These are phyloP conservation scores for Glycine soja DNA, from an alignment of 306 rosid genomes.

Conservation along the genomic window DNA sequence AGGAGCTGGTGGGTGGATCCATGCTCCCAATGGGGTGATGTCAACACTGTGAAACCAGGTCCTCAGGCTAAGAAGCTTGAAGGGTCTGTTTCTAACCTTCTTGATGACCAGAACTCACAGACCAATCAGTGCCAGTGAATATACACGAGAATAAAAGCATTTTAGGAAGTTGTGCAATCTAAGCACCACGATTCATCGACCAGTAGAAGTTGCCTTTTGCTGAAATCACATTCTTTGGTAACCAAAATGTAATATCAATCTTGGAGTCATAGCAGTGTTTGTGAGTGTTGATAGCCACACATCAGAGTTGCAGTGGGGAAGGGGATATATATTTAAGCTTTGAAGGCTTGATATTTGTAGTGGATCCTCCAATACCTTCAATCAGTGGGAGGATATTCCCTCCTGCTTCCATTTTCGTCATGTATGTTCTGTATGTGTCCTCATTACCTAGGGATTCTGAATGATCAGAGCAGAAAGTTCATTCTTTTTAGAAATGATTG, in stretches of 20 bases:
- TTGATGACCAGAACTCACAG: constrained; percentile 75
- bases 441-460: constrained; percentile 41
- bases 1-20: constrained; percentile 87
- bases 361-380: constrained; percentile 54
- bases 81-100: constrained; percentile 69
- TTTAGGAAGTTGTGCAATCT: constrained; percentile 48
- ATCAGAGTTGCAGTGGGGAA: constrained; percentile 46
- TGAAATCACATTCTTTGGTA: constrained; percentile 59
- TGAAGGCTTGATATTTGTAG: constrained; percentile 52
- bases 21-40: constrained; percentile 88
- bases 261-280: constrained; percentile 45
- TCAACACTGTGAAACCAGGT: constrained; percentile 72
- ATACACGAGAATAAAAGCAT: constrained; percentile 33
- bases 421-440: constrained; percentile 53
- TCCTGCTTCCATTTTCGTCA: constrained; percentile 51
- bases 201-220: constrained; percentile 45
- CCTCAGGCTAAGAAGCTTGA: constrained; percentile 80
- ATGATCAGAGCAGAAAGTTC: constrained; percentile 51
- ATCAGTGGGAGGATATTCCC: constrained; percentile 60
- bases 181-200: constrained; percentile 38
- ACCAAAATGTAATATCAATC: constrained; percentile 42
- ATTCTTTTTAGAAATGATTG: constrained; percentile 56
- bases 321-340: constrained; percentile 40
- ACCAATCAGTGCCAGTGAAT: constrained; percentile 70
- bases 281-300: constrained; percentile 53